Conservation (phyloP, 345 rosid genomes). For the Syzygium aqueum region DNA sequence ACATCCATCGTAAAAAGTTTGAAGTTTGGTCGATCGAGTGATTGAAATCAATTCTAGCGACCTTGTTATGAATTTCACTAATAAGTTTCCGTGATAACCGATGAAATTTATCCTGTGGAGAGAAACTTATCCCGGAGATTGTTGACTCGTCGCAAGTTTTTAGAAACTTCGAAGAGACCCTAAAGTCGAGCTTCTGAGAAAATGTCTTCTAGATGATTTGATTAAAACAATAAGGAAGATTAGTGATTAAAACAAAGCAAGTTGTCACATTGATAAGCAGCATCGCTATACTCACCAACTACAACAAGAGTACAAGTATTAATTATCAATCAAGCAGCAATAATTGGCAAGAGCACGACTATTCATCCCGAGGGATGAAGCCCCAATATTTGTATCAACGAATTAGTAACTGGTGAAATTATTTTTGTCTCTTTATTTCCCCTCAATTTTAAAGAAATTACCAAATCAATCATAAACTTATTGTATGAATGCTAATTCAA, state of each 20-base stretch:
- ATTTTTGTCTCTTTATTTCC: not conserved
- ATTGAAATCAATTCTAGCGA: not conserved
- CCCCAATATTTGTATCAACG: not conserved
- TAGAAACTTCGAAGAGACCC: not conserved
- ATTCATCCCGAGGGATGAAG: not conserved
- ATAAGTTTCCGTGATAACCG: not conserved
- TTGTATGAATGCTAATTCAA: fast-evolving
- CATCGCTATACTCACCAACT: not conserved
- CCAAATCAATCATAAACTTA: not conserved
- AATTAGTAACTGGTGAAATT: not conserved
- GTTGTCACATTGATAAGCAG: not conserved
- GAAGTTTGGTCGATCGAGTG: not conserved
- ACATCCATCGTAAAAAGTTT: not conserved
- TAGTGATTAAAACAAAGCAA: not conserved
- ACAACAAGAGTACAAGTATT: not conserved
- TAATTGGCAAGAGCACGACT: not conserved
- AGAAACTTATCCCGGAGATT: not conserved
- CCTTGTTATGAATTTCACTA: not conserved
- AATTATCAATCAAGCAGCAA: not conserved
- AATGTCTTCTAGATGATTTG: not conserved
- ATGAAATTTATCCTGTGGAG: not conserved
- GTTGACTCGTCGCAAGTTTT: not conserved
- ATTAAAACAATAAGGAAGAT: not conserved
- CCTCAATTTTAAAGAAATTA: not conserved
- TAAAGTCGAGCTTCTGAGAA: not conserved